Conservation (phyloP, 495 filamentous ascomycete genomes). For the Aspergillus mulundensis region DNA sequence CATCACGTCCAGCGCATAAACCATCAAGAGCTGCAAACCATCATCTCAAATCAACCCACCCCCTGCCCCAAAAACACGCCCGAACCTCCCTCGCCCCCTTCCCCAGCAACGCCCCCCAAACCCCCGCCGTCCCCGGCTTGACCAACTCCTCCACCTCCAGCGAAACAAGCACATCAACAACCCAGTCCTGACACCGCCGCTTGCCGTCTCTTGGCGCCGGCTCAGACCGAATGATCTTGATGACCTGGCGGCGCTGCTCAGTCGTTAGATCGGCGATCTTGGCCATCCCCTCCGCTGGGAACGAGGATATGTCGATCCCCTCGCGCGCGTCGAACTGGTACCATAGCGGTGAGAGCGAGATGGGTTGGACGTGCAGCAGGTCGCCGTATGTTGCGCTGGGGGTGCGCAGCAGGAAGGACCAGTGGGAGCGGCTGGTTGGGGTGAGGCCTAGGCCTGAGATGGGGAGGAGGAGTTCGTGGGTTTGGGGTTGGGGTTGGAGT, state of each 20-base stretch:
- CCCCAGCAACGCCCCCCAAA: constrained; percentile 14
- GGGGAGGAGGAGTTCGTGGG: constrained; percentile 7
- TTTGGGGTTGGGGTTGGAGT: too few species aligned
- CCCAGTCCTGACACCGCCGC: constrained; percentile 18
- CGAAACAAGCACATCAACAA: constrained; percentile 15
- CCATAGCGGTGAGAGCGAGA: constrained; percentile 12
- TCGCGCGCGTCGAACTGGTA: constrained; percentile 17
- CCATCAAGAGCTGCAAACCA: too few species aligned
- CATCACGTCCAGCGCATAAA: too few species aligned
- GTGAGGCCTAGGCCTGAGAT: constrained; percentile 1
- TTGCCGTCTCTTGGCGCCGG: constrained; percentile 12
- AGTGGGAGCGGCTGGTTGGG: constrained; percentile 7
- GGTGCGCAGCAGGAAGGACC: constrained; percentile 3
- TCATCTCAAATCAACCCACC: too few species aligned
- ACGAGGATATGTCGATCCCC: constrained; percentile 6
- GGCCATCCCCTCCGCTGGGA: constrained; percentile 13
- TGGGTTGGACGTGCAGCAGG: constrained; percentile 5
- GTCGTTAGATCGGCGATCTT: constrained; percentile 11
- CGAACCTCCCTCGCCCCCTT: constrained; percentile 1
- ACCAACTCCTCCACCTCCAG: constrained; percentile 21
- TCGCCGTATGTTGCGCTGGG: not conserved
- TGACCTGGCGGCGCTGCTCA: constrained; percentile 6
- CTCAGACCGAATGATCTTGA: constrained; percentile 4
- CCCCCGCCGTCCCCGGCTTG: constrained; percentile 9
- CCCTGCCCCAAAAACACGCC: not conserved